Percentiles rank a stretch among this genome's conserved stretches.
Conservation (phyloP, 129 eudicot species). For the Mikania micrantha region DNA sequence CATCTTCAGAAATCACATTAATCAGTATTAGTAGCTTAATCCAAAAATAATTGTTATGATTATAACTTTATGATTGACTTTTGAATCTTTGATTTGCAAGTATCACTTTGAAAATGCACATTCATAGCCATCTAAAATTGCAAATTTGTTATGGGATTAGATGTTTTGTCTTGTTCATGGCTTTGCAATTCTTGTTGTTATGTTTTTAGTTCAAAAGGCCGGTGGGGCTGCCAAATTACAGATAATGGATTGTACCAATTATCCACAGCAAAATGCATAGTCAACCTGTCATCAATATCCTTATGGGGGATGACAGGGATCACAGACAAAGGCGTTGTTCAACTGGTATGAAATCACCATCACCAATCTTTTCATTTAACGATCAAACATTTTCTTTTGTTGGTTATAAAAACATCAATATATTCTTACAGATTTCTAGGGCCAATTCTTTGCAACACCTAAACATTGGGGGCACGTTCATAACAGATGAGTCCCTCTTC, state of each 20-base stretch:
- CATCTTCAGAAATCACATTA: background rate
- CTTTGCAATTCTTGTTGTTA: background rate
- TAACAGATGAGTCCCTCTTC: constrained; percentile 75
- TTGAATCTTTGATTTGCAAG: too few species aligned
- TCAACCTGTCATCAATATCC: constrained; percentile 74
- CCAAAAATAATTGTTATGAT: too few species aligned
- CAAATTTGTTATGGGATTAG: background rate
- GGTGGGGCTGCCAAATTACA: constrained; percentile 98
- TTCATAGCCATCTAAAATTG: background rate
- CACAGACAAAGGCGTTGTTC: constrained; percentile 79
- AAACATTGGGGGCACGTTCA: constrained; percentile 90
- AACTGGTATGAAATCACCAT: constrained; percentile 47
- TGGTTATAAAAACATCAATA: background rate
- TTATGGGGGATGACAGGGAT: constrained; percentile 89
- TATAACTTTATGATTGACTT: too few species aligned
- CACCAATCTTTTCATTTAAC: background rate
- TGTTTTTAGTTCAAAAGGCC: constrained; percentile 75
- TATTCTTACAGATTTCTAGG: constrained; percentile 57
- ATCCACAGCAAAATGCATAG: constrained; percentile 71
- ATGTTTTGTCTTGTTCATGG: background rate
- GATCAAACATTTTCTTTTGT: background rate
- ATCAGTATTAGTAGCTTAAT: background rate
- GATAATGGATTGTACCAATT: constrained; percentile 67
- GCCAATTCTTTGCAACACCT: constrained; percentile 78
- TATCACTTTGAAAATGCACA: background rate